These are phyloP conservation scores for Aspergillus melleus DNA, from an alignment of 2,329 filamentous ascomycete genomes.

Conservation along the genomic window DNA sequence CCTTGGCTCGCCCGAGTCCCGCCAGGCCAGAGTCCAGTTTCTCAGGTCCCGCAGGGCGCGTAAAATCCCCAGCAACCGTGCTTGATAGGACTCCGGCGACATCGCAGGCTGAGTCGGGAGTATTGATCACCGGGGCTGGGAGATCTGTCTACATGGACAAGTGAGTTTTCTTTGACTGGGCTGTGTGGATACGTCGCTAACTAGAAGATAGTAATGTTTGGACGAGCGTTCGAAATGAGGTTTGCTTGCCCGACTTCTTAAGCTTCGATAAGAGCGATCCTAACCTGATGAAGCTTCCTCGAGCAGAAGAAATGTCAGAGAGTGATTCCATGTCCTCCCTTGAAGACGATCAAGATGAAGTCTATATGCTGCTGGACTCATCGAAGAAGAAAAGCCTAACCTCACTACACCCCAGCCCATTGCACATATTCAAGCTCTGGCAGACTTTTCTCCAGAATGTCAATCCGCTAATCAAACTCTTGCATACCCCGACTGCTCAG, in stretches of 20 bases:
- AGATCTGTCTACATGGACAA: slow-evolving; percentile 8
- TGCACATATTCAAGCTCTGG: slow-evolving; percentile 51
- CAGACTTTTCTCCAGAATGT: slow-evolving; percentile 69
- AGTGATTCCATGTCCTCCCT: neutral
- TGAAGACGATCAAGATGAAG: neutral
- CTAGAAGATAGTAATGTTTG: slow-evolving; percentile 6
- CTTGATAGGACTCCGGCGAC: neutral
- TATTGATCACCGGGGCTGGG: slow-evolving; percentile 6
- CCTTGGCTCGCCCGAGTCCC: no score
- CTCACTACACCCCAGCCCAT: slow-evolving; percentile 19
- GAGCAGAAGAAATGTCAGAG: neutral
- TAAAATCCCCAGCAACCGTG: neutral
- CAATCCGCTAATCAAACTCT: slow-evolving; percentile 67
- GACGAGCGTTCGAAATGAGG: slow-evolving; percentile 7
- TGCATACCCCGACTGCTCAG: slow-evolving; percentile 65
- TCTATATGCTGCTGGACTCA: slow-evolving; percentile 1
- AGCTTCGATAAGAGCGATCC: neutral
- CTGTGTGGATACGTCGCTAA: neutral
- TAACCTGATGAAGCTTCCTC: neutral
- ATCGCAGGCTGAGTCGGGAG: neutral
- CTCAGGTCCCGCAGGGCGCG: neutral
- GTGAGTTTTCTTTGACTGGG: neutral
- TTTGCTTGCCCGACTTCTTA: neutral
- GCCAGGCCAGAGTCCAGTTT: no score
- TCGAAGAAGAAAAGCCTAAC: neutral